Percentiles rank a stretch among this genome's conserved stretches.
Conservation (phyloP, 2,329 filamentous ascomycete genomes). For the Elsinoe arachidis region DNA sequence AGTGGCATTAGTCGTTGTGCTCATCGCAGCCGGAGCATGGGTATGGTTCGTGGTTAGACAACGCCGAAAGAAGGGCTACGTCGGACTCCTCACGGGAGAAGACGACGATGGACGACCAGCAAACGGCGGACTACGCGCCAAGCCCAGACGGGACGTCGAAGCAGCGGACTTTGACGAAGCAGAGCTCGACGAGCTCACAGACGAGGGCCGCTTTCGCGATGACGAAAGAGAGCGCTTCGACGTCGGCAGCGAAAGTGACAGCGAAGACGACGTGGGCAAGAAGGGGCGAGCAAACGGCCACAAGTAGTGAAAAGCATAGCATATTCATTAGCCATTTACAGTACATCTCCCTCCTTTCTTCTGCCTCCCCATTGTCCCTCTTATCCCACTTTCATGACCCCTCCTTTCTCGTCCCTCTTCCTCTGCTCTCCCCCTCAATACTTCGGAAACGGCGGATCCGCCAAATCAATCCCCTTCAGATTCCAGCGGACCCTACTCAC, state of each 20-base stretch:
- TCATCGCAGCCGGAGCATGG: constrained; percentile 64
- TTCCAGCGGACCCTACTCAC: constrained; percentile 33
- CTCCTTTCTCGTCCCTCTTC: neutral
- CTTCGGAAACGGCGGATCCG: constrained; percentile 12
- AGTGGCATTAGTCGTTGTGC: constrained; percentile 72
- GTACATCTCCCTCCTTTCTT: too few relatives aligned
- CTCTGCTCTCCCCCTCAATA: neutral
- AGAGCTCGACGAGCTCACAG: constrained; percentile 48
- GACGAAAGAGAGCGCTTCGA: constrained; percentile 20
- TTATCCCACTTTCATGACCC: neutral
- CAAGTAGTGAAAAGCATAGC: neutral
- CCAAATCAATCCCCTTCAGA: constrained; percentile 27
- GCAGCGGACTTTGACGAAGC: constrained; percentile 55
- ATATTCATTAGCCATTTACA: neutral
- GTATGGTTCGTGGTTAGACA: constrained; percentile 59
- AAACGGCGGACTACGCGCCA: constrained; percentile 35
- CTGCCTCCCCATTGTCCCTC: neutral
- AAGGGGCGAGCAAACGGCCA: neutral
- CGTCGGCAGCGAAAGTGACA: constrained; percentile 12
- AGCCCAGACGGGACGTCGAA: constrained; percentile 46
- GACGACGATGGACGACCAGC: constrained; percentile 32
- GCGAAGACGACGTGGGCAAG: constrained; percentile 6
- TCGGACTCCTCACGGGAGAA: constrained; percentile 31
- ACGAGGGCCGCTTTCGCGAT: constrained; percentile 21
- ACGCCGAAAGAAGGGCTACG: constrained; percentile 41